A percentile compares a stretch with the other conserved stretches of the same genome.
These are phyloP conservation scores for Kazachstania africana DNA, from an alignment of 805 yeast species.

Conservation along the genomic window DNA sequence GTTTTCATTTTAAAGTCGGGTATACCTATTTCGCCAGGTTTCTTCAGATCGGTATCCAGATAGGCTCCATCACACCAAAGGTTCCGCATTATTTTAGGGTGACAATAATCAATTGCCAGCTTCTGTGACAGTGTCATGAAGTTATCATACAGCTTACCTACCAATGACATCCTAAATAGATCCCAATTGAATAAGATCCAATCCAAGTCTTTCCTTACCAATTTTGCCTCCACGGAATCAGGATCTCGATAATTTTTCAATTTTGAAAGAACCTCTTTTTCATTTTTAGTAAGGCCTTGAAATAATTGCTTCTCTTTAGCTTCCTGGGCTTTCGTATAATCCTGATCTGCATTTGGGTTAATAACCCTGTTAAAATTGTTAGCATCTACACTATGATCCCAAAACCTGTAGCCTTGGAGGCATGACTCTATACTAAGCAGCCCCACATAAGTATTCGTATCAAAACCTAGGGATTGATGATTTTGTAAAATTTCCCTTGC, in stretches of 20 bases:
- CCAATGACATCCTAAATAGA: slow-evolving; percentile 34
- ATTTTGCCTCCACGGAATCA: slow-evolving; percentile 29
- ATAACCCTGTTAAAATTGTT: slow-evolving; percentile 2
- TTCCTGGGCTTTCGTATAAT: slow-evolving; percentile 17
- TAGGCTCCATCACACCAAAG: slow-evolving; percentile 36
- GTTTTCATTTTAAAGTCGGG: slow-evolving; percentile 14
- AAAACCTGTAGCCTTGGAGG: slow-evolving; percentile 28
- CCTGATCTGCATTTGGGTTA: slow-evolving; percentile 6
- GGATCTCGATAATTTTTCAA: slow-evolving; percentile 30
- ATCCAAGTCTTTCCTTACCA: slow-evolving; percentile 31
- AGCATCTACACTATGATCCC: slow-evolving; percentile 30
- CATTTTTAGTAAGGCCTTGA: slow-evolving; percentile 18
- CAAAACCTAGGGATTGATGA: slow-evolving; percentile 10
- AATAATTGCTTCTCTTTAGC: slow-evolving; percentile 21
- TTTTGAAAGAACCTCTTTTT: slow-evolving; percentile 15
- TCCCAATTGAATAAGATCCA: slow-evolving; percentile 31
- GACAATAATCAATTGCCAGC: slow-evolving; percentile 39
- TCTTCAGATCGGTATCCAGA: slow-evolving; percentile 16
- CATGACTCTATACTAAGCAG: slow-evolving; percentile 28
- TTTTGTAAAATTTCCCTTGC: slow-evolving; percentile 34
- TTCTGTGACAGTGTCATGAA: slow-evolving; percentile 44
- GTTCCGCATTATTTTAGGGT: slow-evolving; percentile 47
- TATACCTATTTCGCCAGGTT: slow-evolving; percentile 8
- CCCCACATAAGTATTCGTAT: slow-evolving; percentile 18
- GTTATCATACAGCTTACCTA: slow-evolving; percentile 40